Evolutionary conservation across 768 basidiomycete genomes (phyloP).

Genomic region (Amyloporia xantha): DNA sequence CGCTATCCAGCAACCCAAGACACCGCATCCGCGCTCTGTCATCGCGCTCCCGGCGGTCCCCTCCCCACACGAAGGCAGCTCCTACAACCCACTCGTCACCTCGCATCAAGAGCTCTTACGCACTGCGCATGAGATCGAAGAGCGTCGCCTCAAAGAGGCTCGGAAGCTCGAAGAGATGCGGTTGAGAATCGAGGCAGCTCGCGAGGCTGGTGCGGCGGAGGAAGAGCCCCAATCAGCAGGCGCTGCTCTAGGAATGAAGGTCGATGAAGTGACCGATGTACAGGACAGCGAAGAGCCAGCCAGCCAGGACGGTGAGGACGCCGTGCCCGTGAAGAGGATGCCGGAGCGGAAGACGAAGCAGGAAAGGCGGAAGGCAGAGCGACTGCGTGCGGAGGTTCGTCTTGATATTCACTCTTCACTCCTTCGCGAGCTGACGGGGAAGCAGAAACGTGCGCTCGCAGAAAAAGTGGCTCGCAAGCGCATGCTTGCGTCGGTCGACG

Average conservation of each 20-base stretch:
- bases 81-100: conserved; percentile 79
- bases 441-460: conserved; percentile 62
- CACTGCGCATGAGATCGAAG: conserved; percentile 62
- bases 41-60: conserved; percentile 63
- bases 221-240: conserved; percentile 28
- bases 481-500: conserved; percentile 50
- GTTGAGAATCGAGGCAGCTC: conserved; percentile 47
- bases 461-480: conserved; percentile 56
- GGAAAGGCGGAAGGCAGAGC: conserved; percentile 64
- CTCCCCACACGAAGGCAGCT: conserved; percentile 75
- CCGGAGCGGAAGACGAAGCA: conserved; percentile 52
- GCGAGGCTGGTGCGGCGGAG: conserved; percentile 25
- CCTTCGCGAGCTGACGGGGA: background rate
- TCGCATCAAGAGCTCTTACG: conserved; percentile 68
- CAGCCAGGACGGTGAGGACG: conserved; percentile 23
- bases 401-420: background rate
- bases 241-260: conserved; percentile 58
- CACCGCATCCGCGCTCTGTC: conserved; percentile 37
- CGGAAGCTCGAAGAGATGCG: conserved; percentile 49
- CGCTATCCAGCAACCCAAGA: conserved; percentile 40
- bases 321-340: conserved; percentile 31
- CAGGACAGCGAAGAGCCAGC: conserved; percentile 22
- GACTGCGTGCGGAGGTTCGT: conserved; percentile 57
- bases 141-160: conserved; percentile 44
- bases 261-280: conserved; percentile 32